Evolutionary conservation across 1,139 yeast genomes (phyloP), one percentile per base, ranked within the genome.

Genomic region (Wickerhamiella pararugosa): DNA sequence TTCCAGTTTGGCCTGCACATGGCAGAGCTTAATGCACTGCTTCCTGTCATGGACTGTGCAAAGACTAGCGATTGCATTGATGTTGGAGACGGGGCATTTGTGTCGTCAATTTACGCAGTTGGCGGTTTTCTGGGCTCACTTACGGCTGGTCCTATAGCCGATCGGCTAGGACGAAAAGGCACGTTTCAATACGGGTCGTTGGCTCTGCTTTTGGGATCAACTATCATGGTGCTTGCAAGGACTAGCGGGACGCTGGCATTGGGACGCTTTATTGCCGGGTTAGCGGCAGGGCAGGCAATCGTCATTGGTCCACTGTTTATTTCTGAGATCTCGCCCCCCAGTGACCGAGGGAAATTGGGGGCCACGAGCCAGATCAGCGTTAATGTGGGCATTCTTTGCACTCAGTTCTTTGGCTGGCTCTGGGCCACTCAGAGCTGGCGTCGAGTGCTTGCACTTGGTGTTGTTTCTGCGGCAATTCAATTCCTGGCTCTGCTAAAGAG

Each of bases 1-100:
- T 62, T 84, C n/a, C 94, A 83, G 56, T 86, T 78, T 59, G 96
- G 97, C 2, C 83, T 77, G 58, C 95, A 86, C 58, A 70, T 86
- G 70, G 78, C 95, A 0, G 95, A 84, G 55, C 65, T 86, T 49
- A 86, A 86, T 61, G 93, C 94, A 2, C 92, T 94, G 0, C 78
- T 76, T 43, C 70, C 70, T 26, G 51, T 55, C 56, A 53, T 58
- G 57, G 29, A 53, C 57, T 41, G 61, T 56, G 4, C 41, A 35
- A 29, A 49, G 47, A 27, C 57, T 51, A 40, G 48, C 47, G 65
- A 69, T 51, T 76, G 95, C 58, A 72, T 84, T 28, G 67, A 82
- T 67, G 63, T 69, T 21, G 73, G 76, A 10, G 79, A 80, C 46
- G 64, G 82, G 38, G 97, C 96, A 0, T 61, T 80, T 27, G 76